These are phyloP conservation scores for Ogataea glucozyma DNA, from an alignment of 805 yeast genomes.

Conservation along the genomic window DNA sequence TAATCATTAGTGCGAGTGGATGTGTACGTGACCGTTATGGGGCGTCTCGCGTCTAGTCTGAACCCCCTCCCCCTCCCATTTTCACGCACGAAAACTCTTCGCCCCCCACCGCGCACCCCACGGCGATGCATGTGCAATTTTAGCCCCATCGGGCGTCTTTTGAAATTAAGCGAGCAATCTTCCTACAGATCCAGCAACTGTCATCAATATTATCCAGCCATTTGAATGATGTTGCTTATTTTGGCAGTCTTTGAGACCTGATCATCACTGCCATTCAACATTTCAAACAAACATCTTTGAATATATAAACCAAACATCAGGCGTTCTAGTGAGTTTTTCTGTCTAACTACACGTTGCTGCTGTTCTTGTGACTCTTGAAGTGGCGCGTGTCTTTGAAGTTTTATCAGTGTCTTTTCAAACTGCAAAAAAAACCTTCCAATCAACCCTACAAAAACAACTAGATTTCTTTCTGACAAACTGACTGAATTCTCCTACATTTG, in stretches of 20 bases:
- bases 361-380: constrained; percentile 4
- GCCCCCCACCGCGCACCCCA: no score
- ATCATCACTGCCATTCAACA: background rate
- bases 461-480: no score
- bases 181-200: constrained; percentile 1
- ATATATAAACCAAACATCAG: no score
- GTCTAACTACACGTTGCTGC: background rate
- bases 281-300: background rate
- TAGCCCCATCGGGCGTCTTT: constrained; percentile 2
- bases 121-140: constrained; percentile 3
- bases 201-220: constrained; percentile 1
- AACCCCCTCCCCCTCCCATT: no score
- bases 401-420: no score
- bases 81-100: no score
- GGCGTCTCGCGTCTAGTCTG: no score
- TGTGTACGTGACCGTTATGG: no score
- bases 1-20: no score
- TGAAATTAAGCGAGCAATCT: constrained; percentile 1
- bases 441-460: constrained; percentile 1
- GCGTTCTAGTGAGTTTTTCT: background rate
- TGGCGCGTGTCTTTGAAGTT: constrained; percentile 5
- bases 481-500: background rate
- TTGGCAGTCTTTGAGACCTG: background rate
- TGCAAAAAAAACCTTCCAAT: no score
- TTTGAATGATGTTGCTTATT: no score